Evolutionary conservation across 2,329 filamentous ascomycete genomes (phyloP), one percentile per base, ranked within the genome.

Genomic region (Diplodia sapinea): DNA sequence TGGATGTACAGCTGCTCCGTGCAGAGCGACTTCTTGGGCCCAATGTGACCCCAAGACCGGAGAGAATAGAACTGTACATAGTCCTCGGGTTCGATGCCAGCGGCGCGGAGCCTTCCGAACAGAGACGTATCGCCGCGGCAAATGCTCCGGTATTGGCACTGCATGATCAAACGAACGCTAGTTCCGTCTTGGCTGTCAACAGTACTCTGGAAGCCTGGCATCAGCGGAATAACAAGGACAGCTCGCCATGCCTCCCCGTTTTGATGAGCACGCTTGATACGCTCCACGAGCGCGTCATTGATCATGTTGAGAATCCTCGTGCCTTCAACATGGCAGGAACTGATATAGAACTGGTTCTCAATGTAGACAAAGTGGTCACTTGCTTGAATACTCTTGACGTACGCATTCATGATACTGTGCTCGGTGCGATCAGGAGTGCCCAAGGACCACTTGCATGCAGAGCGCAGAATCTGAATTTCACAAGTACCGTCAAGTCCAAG

Each of bases 1-100:
- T 99, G 95, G 68, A 99, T 98, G 76, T 99, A 99, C 12, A 99
- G 86, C 80, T 98, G 95, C 78, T 99, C 95, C 0, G 95, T 98
- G 3, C 95, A 93, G 47, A 98, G 82, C 68, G 89, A 87, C 71
- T 95, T 91, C 70, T 90, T 90, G 38, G 89, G 88, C 17, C 92
- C 92, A 76, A 99, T 93, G 77, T 91, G 90, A 26, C 94, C 95
- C 94, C 94, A 98, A 66, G 94, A 88, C 68, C 95, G 87, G 70
- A 99, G 82, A 71, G 93, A 94, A 80, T 93, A 98, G 82, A 99
- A 99, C 71, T 92, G 89, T 68, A 99, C 96, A 75, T 96, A 98
- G 68, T 97, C 92, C 77, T 97, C 93, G 0, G 95, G 94, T 31
- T 97, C 93, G 69, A 99, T 95, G 15, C 90, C 92, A 23, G 86